Percentiles rank a stretch among this genome's conserved stretches.
Evolutionary conservation across 805 yeast species (phyloP).

Genomic region (Debaryomyces hansenii): DNA sequence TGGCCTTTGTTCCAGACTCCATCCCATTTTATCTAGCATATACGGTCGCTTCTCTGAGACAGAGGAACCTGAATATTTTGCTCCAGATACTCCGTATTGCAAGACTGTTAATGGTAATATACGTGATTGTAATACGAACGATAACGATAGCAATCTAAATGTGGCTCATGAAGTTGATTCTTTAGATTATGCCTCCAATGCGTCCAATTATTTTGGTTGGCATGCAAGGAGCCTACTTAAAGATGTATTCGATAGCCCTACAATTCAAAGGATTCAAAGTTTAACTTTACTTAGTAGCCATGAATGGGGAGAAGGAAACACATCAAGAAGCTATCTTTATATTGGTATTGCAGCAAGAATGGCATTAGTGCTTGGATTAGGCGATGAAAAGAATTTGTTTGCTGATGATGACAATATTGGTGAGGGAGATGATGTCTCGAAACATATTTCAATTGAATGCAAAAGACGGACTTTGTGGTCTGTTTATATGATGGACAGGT

Average conservation of each 20-base stretch:
- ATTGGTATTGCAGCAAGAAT: conserved; percentile 42
- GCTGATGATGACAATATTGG: conserved; percentile 9
- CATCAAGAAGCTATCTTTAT: conserved; percentile 35
- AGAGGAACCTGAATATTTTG: conserved; percentile 22
- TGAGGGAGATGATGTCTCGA: conserved; percentile 10
- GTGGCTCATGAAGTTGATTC: no score
- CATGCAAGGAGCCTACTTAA: conserved; percentile 31
- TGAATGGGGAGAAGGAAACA: conserved; percentile 42
- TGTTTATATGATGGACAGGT: conserved; percentile 43
- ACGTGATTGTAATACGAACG: neutral
- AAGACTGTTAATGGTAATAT: neutral
- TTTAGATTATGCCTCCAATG: conserved; percentile 22
- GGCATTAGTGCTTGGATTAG: conserved; percentile 34
- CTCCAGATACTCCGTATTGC: conserved; percentile 14
- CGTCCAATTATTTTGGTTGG: conserved; percentile 40
- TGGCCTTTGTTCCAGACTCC: conserved; percentile 35
- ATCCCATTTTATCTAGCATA: conserved; percentile 25
- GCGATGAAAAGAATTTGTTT: conserved; percentile 14
- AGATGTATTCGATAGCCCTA: conserved; percentile 37
- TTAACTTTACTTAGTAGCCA: conserved; percentile 35
- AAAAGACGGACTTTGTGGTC: conserved; percentile 40
- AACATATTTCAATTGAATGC: conserved; percentile 26
- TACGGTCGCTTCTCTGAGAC: conserved; percentile 34
- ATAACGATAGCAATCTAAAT: neutral
- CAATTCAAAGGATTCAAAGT: conserved; percentile 38